Evolutionary conservation across 495 filamentous ascomycete species (phyloP).

Genomic region (Podospora pseudocomata): DNA sequence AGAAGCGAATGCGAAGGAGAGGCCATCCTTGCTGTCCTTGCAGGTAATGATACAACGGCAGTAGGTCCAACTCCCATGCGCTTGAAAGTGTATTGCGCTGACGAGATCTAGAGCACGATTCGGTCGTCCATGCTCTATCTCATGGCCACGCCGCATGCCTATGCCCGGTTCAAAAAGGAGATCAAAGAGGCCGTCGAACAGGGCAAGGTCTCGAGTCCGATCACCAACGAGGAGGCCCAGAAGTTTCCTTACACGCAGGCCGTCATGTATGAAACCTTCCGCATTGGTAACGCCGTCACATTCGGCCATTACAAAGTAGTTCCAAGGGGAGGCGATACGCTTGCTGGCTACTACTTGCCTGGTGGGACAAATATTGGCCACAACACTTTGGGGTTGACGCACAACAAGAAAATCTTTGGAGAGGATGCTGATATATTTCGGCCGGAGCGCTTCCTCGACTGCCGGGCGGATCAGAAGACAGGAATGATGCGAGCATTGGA

Average conservation of each 20-base stretch:
- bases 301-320: slow-evolving; percentile 34
- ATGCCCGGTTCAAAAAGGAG: slow-evolving; percentile 53
- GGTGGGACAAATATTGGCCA: slow-evolving; percentile 46
- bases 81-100: neutral
- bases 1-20: slow-evolving; percentile 40
- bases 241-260: slow-evolving; percentile 43
- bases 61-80: slow-evolving; percentile 14
- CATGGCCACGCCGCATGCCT: slow-evolving; percentile 41
- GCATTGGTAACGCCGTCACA: slow-evolving; percentile 36
- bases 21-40: slow-evolving; percentile 46
- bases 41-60: slow-evolving; percentile 60
- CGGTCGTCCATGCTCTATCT: slow-evolving; percentile 43
- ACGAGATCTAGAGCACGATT: slow-evolving; percentile 28
- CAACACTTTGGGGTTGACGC: slow-evolving; percentile 30
- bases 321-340: slow-evolving; percentile 44
- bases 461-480: neutral
- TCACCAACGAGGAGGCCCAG: slow-evolving; percentile 39
- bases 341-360: slow-evolving; percentile 45
- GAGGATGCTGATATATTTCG: slow-evolving; percentile 43
- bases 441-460: slow-evolving; percentile 50
- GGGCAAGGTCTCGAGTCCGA: slow-evolving; percentile 31
- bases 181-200: slow-evolving; percentile 40
- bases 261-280: slow-evolving; percentile 47
- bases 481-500: slow-evolving; percentile 6
- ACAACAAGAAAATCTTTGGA: slow-evolving; percentile 43